These are phyloP conservation scores for Aspergillus carlsbadensis DNA, from an alignment of 495 filamentous ascomycete genomes.

Conservation along the genomic window DNA sequence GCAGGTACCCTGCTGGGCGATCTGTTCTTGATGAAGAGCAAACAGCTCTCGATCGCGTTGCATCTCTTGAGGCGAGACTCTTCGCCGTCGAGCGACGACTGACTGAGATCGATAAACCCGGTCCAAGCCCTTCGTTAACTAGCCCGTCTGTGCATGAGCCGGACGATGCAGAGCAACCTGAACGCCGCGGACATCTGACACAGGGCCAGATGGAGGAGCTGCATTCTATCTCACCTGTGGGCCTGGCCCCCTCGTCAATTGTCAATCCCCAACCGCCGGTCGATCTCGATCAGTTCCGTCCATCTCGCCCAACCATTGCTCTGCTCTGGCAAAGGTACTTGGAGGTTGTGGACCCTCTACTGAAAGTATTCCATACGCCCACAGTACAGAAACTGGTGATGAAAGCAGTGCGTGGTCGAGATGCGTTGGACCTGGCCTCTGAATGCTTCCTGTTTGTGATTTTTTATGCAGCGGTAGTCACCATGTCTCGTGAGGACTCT, in stretches of 20 bases:
- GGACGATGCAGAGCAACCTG: too few relatives aligned
- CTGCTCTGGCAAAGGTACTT: slow-evolving; percentile 29
- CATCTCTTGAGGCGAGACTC: not conserved
- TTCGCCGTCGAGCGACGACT: not conserved
- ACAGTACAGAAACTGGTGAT: slow-evolving; percentile 21
- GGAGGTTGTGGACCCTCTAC: slow-evolving; percentile 26
- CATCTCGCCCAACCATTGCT: slow-evolving; percentile 3
- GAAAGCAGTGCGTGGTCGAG: not conserved
- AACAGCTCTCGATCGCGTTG: not conserved
- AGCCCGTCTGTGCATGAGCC: too few relatives aligned
- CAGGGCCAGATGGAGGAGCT: not conserved
- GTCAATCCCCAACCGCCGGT: not conserved
- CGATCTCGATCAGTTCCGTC: not conserved
- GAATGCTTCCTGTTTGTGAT: slow-evolving; percentile 71
- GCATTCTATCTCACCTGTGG: not conserved
- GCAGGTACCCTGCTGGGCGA: slow-evolving; percentile 18
- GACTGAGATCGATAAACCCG: not conserved
- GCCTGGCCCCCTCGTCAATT: not conserved
- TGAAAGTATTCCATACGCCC: slow-evolving; percentile 28
- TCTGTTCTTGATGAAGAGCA: not conserved
- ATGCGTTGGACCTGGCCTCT: slow-evolving; percentile 21
- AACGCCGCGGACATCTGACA: too few relatives aligned
- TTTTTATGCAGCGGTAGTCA: slow-evolving; percentile 67
- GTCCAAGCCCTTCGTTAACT: not conserved
- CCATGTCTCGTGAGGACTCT: slow-evolving; percentile 45